Percentiles rank a stretch among this genome's conserved stretches.
These are phyloP conservation scores for Glycine latifolia DNA, from an alignment of 306 rosid genomes.

Conservation along the genomic window DNA sequence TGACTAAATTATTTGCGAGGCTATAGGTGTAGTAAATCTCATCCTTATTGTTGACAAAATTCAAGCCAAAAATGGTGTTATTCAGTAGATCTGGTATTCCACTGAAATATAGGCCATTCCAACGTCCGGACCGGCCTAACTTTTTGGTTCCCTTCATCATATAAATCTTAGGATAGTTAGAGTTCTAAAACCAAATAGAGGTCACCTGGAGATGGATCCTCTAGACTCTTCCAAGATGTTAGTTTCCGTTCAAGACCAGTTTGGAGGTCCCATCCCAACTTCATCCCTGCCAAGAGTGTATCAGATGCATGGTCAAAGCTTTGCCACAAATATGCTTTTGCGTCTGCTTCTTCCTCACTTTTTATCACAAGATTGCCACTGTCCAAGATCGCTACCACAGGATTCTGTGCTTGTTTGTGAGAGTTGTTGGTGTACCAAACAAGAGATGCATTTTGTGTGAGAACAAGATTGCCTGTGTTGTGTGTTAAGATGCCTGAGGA, in stretches of 20 bases:
- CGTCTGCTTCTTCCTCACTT: background rate
- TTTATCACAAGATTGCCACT: conserved; percentile 48
- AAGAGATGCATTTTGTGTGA: background rate
- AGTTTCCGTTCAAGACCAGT: background rate
- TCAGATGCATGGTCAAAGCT: conserved; percentile 69
- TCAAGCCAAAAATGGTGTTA: background rate
- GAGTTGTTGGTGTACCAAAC: conserved; percentile 46
- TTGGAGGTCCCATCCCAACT: conserved; percentile 39
- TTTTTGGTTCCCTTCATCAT: background rate
- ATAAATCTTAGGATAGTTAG: conserved; percentile 3
- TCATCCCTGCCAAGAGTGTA: conserved; percentile 49
- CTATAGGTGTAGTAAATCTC: background rate
- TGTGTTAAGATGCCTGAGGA: conserved; percentile 30
- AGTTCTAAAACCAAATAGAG: background rate
- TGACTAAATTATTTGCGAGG: background rate
- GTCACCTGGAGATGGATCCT: conserved; percentile 43
- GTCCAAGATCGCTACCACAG: conserved; percentile 44
- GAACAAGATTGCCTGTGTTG: conserved; percentile 37
- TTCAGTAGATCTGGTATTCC: too few relatives aligned
- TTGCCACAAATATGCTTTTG: conserved; percentile 45
- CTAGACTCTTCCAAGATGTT: conserved; percentile 40
- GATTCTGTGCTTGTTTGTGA: background rate
- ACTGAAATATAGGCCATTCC: conserved; percentile 44
- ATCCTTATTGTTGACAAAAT: background rate
- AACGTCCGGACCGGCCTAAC: background rate